Base-by-base conservation (phyloP, 2,329 filamentous ascomycete species). In the Chaetomiaceae sp. region DNA sequence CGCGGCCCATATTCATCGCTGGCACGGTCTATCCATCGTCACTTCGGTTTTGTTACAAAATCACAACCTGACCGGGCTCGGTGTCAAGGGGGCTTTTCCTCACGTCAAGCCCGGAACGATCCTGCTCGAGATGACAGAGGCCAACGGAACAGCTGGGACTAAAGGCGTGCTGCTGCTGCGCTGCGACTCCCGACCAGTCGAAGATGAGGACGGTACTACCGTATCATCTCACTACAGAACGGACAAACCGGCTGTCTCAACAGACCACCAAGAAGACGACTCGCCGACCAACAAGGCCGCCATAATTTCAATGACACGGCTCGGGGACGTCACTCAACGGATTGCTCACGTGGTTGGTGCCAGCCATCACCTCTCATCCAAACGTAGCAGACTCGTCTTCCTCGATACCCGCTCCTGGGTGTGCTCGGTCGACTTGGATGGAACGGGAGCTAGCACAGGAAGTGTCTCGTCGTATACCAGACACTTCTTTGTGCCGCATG, bases 401-500 rank as follows among this genome's bases (percentile, higher is more conserved):
- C 23, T 52, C 23, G 42, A 52, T 37, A 38, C 6, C 3, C 33
- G n/a, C 40, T 52, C 49, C 20, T 52, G 49, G 49, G 49, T 52
- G 12, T 52, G 42, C 19, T 52, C 49, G 11, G 34, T 37, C 14
- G 47, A 40, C 1, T 23, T 49, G 37, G 7, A 44, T 11, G 42
- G 25, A 14, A n/a, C 15, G 11, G 15, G 25, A 9, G 9, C n/a
- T 12, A 5, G 19, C 20, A 8, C 14, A 7, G 25, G 31, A 15
- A 20, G n/a, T 14, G 51, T 25, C 63, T 61, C 52, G 51, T 49
- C 23, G 3, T 49, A 49, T 20, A 31, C 38, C 15, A 52, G 66
- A 19, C 66, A 69, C 49, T 69, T 68, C 50, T 68, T 67, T 44
- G 58, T 68, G 25, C 67, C 67, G 20, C 62, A 63, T 37, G 65